Evolutionary conservation across 176 grass and related monocot genomes (phyloP).

Genomic region (Guadua angustifolia): DNA sequence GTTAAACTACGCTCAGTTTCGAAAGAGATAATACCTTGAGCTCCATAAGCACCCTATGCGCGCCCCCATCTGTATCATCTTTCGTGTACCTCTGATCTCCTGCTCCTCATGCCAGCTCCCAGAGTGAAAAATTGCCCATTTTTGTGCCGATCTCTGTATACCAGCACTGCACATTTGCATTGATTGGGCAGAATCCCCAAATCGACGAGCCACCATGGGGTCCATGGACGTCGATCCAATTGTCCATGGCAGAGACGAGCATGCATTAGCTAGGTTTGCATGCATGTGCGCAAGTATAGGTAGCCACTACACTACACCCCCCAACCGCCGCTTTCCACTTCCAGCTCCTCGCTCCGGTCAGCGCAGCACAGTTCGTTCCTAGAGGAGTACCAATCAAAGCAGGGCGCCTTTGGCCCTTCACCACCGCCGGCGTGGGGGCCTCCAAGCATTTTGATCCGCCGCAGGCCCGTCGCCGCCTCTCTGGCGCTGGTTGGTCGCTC

Average conservation of each 20-base stretch:
- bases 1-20: too few relatives aligned
- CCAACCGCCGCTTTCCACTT: background rate
- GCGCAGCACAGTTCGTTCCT: background rate
- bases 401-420: background rate
- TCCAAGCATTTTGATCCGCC: background rate
- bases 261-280: too few relatives aligned
- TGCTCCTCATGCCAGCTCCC: background rate
- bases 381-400: background rate
- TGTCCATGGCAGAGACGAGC: background rate
- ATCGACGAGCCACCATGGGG: background rate
- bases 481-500: background rate
- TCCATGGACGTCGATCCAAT: background rate
- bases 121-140: background rate
- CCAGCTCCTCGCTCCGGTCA: background rate
- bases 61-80: background rate
- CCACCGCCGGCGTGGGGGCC: background rate
- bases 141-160: background rate
- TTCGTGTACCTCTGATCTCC: background rate
- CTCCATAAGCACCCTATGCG: too few relatives aligned
- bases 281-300: too few relatives aligned
- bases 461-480: background rate
- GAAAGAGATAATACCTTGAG: too few relatives aligned
- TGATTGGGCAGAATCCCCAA: background rate
- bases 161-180: background rate
- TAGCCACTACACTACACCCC: too few relatives aligned